Evolutionary conservation across 345 rosid genomes (phyloP).

Genomic region (Aquilaria yunnanensis): DNA sequence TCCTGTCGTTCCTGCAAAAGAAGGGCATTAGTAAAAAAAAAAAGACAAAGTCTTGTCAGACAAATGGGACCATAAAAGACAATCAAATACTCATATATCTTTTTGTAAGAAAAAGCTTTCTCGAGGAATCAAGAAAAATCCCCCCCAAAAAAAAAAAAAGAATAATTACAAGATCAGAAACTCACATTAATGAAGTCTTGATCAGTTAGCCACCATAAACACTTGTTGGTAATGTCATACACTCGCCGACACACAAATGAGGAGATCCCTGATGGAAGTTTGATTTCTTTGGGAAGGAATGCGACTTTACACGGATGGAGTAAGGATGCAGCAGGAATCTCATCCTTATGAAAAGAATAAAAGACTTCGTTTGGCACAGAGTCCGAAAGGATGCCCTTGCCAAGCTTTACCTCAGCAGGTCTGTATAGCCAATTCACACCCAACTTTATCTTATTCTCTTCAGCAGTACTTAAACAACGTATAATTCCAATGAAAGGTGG

Average conservation of each 20-base stretch:
- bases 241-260: conserved; percentile 86
- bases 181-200: conserved; percentile 82
- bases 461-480: conserved; percentile 38
- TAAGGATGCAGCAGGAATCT: conserved; percentile 76
- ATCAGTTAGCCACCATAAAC: conserved; percentile 97
- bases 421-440: conserved; percentile 91
- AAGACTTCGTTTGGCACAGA: conserved; percentile 92
- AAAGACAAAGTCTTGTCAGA: not conserved
- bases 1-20: conserved; percentile 50
- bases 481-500: conserved; percentile 87
- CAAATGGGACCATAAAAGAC: too few relatives aligned
- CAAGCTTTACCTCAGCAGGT: conserved; percentile 76
- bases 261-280: conserved; percentile 67
- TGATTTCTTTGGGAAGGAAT: conserved; percentile 76
- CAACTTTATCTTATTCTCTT: conserved; percentile 46
- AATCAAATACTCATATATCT: too few relatives aligned
- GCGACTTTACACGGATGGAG: conserved; percentile 96
- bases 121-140: too few relatives aligned
- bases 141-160: not conserved
- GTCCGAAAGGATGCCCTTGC: conserved; percentile 72
- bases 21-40: not conserved
- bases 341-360: conserved; percentile 94
- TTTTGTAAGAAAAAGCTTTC: too few relatives aligned
- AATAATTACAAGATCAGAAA: conserved; percentile 2
- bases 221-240: conserved; percentile 59